Evolutionary conservation across 192 early-diverging fungal species (phyloP).

Genomic region (Entomortierella beljakovae): DNA sequence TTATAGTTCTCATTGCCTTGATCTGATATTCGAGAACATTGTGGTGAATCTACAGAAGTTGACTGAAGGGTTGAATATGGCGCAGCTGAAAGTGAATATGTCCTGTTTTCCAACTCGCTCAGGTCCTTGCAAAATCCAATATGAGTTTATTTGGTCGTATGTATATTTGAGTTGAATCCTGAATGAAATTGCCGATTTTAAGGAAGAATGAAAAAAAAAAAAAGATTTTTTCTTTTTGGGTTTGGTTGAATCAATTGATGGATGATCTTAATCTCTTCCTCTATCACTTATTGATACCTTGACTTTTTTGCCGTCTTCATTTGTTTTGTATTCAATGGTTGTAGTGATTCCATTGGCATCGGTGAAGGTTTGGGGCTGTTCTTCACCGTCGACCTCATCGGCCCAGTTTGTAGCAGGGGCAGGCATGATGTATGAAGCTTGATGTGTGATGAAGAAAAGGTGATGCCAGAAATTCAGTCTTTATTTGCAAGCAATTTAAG

Average conservation of each 20-base stretch:
- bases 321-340: conserved; percentile 83
- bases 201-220: too few relatives aligned
- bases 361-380: conserved; percentile 61
- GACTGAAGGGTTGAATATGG: too few relatives aligned
- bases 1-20: not conserved
- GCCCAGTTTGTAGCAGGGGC: conserved; percentile 55
- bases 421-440: conserved; percentile 33
- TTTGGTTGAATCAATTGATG: not conserved
- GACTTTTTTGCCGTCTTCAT: conserved; percentile 93
- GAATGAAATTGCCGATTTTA: too few relatives aligned
- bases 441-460: conserved; percentile 17
- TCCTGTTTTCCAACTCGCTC: too few relatives aligned
- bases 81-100: too few relatives aligned
- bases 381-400: conserved; percentile 55
- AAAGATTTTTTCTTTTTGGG: not conserved
- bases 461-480: conserved; percentile 8
- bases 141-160: too few relatives aligned
- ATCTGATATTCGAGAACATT: not conserved
- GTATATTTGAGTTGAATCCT: too few relatives aligned
- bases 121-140: too few relatives aligned
- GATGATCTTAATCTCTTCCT: not conserved
- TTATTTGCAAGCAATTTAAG: not conserved
- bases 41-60: too few relatives aligned
- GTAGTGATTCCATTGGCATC: conserved; percentile 87
- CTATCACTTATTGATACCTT: too few relatives aligned